These are phyloP conservation scores for Phyllosticta citrichinensis DNA, from an alignment of 2,329 filamentous ascomycete genomes.

Conservation along the genomic window DNA sequence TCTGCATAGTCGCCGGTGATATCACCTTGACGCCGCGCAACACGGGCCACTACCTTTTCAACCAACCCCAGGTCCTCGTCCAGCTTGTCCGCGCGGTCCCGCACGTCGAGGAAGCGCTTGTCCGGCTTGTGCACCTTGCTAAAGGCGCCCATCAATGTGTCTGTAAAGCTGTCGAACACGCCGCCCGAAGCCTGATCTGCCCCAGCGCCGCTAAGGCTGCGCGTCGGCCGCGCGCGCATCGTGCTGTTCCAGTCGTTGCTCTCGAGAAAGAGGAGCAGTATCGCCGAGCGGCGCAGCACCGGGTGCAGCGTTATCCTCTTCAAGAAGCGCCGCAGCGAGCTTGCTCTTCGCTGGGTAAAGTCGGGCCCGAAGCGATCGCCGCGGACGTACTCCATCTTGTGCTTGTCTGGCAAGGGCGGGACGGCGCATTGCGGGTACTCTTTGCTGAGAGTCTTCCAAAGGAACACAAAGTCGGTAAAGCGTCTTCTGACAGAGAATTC, in stretches of 20 bases:
- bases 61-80: slow-evolving; percentile 84
- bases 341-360: slow-evolving; percentile 79
- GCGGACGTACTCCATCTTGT: slow-evolving; percentile 97
- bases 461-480: slow-evolving; percentile 96
- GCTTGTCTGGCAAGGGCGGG: slow-evolving; percentile 91
- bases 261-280: slow-evolving; percentile 86
- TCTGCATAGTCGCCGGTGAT: slow-evolving; percentile 82
- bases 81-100: slow-evolving; percentile 84
- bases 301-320: slow-evolving; percentile 80
- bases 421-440: slow-evolving; percentile 90
- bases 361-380: slow-evolving; percentile 91
- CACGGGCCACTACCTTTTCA: slow-evolving; percentile 88
- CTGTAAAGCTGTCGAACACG: slow-evolving; percentile 90
- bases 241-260: slow-evolving; percentile 93
- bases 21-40: slow-evolving; percentile 78
- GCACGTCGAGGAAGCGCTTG: slow-evolving; percentile 86
- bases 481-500: slow-evolving; percentile 74
- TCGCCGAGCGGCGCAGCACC: slow-evolving; percentile 68
- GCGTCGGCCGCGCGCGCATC: slow-evolving; percentile 68
- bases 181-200: slow-evolving; percentile 43
- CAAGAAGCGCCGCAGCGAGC: slow-evolving; percentile 86
- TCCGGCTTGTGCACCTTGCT: slow-evolving; percentile 94
- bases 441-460: slow-evolving; percentile 79
- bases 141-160: slow-evolving; percentile 95
- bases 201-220: slow-evolving; percentile 40